Base-by-base conservation (phyloP, 2,329 filamentous ascomycete species). In the Hypomyces perniciosus region DNA sequence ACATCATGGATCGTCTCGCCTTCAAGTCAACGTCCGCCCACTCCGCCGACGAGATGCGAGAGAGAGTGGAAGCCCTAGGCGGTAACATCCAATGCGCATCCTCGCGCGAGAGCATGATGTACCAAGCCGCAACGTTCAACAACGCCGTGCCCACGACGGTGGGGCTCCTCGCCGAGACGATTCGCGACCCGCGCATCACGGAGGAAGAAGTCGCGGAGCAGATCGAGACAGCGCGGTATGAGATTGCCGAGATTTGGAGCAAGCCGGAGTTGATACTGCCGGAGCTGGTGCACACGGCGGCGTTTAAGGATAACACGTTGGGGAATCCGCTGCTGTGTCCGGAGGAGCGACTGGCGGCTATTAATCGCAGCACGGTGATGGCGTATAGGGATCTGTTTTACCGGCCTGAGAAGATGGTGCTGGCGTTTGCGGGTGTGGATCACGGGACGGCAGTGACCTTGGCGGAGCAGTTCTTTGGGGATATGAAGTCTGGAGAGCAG, bases 111-210 rank as follows among this genome's bases (percentile, higher is more conserved):
- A 90, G 90, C 51, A 81, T 99, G 72, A 99, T 99, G 93, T 99
- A 99, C 75, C 93, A 99, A 70, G 89, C 90, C 1, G 93, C 93
- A 28, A 96, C 91, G 30, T 99, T 99, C 80, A 99, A 99, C 74
- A 86, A 85, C 28, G 86, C 90, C 13, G 90, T 99, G 7, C 85
- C 88, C 6, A 83, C 83, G 7, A 90, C 92, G 9, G 81, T 95
- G 27, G 89, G 79, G 30, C 72, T 99, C 13, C 80, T 99, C 38
- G 92, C 93, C 53, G 93, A 99, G 68, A 97, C 93, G 31, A 95
- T 99, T 56, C 86, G 90, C 52, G 81, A 95, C 58, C 90, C 93
- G 5, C 69, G 79, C 50, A 86, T 97, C 58, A 95, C 89, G 7
- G 86, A 95, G 28, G 83, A 88, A 20, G 93, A 99, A 70, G 88